Conservation (phyloP, 108 stramenopile genomes). For the Nitzschia putrida region DNA sequence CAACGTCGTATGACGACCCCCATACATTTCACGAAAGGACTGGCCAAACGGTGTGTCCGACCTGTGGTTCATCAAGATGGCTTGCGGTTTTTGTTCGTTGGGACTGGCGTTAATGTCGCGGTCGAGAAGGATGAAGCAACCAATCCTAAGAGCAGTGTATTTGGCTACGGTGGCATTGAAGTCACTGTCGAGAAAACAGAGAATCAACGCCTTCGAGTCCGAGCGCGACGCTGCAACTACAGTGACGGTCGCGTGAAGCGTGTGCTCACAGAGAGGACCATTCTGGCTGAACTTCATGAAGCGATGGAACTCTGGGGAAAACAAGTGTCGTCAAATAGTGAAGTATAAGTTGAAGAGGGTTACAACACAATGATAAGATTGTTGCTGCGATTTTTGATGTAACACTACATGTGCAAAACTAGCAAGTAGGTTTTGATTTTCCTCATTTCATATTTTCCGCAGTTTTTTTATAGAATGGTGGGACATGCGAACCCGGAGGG, state of each 20-base stretch:
- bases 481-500: not conserved
- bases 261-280: constrained; percentile 75
- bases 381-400: too few relatives aligned
- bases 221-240: constrained; percentile 80
- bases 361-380: not conserved
- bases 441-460: too few relatives aligned
- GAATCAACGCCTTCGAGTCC: constrained; percentile 58
- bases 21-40: constrained; percentile 14
- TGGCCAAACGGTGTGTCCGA: not conserved
- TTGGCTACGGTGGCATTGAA: constrained; percentile 66
- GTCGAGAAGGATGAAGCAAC: too few relatives aligned
- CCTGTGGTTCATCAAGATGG: constrained; percentile 40
- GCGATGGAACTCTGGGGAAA: constrained; percentile 62
- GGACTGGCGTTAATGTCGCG: constrained; percentile 17
- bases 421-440: too few relatives aligned
- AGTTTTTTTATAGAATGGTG: too few relatives aligned
- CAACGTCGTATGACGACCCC: constrained; percentile 80
- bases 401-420: too few relatives aligned
- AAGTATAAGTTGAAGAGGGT: not conserved
- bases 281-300: constrained; percentile 64
- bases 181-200: constrained; percentile 60
- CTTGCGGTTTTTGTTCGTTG: constrained; percentile 64
- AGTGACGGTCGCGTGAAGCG: constrained; percentile 69
- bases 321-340: constrained; percentile 14
- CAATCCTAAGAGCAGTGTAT: too few relatives aligned